Percentiles rank a stretch among this genome's conserved stretches.
phyloP scores from a whole-genome alignment of 306 rosid species.

The Vigna unguiculata region DNA sequence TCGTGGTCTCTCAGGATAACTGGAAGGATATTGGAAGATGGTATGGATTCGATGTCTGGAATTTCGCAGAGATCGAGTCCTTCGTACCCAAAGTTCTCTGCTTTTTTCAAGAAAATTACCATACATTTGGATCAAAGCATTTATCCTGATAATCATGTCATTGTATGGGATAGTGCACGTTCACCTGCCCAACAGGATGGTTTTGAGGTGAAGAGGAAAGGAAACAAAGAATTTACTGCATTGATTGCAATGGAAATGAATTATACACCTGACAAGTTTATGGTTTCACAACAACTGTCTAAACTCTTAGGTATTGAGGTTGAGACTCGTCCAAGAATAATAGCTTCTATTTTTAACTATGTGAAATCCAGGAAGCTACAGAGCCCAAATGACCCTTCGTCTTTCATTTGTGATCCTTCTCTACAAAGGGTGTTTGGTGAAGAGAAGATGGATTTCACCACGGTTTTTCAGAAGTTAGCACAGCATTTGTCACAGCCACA shows the following conservation, averaged over 20 bases:
- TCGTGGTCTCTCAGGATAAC: constrained; percentile 93
- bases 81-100: constrained; percentile 64
- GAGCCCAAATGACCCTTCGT: constrained; percentile 65
- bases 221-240: constrained; percentile 80
- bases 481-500: constrained; percentile 70
- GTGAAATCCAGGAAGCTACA: constrained; percentile 72
- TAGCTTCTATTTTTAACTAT: constrained; percentile 84
- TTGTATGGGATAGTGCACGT: constrained; percentile 80
- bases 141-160: constrained; percentile 78
- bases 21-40: constrained; percentile 88
- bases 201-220: constrained; percentile 94
- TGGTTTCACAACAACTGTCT: constrained; percentile 66
- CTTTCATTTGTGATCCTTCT: constrained; percentile 77
- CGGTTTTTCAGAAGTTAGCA: constrained; percentile 63
- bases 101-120: constrained; percentile 81
- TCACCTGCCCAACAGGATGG: constrained; percentile 79
- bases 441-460: constrained; percentile 72
- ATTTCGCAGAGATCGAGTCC: constrained; percentile 48
- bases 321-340: constrained; percentile 78
- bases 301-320: constrained; percentile 74
- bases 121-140: constrained; percentile 78
- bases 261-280: constrained; percentile 67
- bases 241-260: constrained; percentile 75
- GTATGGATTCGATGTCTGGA: constrained; percentile 66
- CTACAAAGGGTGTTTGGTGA: constrained; percentile 82